phyloP scores from a whole-genome alignment of 352 stramenopile genomes.

The Phytophthora podocarpi region DNA sequence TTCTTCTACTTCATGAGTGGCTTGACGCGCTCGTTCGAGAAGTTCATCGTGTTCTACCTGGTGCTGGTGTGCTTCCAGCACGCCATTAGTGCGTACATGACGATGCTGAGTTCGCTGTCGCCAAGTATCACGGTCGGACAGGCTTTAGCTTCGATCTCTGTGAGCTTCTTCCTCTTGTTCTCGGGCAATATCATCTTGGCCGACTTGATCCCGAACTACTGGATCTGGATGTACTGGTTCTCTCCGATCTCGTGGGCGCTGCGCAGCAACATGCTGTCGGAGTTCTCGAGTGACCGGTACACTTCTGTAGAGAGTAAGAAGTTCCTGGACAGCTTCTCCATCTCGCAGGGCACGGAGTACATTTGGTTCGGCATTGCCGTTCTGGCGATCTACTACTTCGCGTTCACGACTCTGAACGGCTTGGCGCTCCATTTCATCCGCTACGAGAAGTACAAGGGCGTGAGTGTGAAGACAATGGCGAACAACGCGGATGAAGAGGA shows the following conservation, averaged over 20 bases:
- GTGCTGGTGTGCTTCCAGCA: slow-evolving; percentile 83
- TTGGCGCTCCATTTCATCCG: slow-evolving; percentile 58
- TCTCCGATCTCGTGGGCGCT: slow-evolving; percentile 66
- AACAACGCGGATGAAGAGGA: slow-evolving; percentile 29
- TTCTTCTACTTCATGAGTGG: slow-evolving; percentile 92
- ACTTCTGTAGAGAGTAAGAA: slow-evolving; percentile 5
- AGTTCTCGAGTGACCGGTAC: slow-evolving; percentile 51
- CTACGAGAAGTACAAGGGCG: slow-evolving; percentile 50
- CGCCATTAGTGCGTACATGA: slow-evolving; percentile 70
- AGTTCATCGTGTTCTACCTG: slow-evolving; percentile 80
- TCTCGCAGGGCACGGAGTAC: slow-evolving; percentile 44
- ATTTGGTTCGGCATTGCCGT: slow-evolving; percentile 57
- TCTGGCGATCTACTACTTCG: slow-evolving; percentile 55
- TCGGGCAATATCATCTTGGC: slow-evolving; percentile 76
- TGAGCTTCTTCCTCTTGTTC: slow-evolving; percentile 74
- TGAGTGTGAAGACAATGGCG: slow-evolving; percentile 39
- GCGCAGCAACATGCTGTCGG: slow-evolving; percentile 58
- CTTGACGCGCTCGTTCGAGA: slow-evolving; percentile 55
- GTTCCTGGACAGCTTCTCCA: slow-evolving; percentile 42
- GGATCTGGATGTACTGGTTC: slow-evolving; percentile 85
- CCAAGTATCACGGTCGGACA: slow-evolving; percentile 63
- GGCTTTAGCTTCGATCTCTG: slow-evolving; percentile 48
- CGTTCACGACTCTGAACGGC: slow-evolving; percentile 55
- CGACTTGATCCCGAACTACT: slow-evolving; percentile 69
- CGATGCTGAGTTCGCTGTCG: slow-evolving; percentile 54